Conservation (phyloP, 2,329 filamentous ascomycete genomes). For the Cytospora piceicola region DNA sequence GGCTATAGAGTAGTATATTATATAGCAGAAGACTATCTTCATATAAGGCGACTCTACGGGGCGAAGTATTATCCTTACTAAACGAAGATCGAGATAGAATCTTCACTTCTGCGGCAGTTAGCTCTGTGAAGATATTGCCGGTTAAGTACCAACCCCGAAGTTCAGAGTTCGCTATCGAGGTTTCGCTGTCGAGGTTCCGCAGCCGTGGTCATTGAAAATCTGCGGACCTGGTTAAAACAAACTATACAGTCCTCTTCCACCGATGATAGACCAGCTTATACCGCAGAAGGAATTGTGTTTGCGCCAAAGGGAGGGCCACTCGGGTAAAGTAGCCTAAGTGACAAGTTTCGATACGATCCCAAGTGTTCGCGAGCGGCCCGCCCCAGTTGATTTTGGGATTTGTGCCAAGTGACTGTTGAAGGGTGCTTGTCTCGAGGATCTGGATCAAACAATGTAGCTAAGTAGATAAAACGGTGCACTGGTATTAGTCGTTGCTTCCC, state of each 20-base stretch:
- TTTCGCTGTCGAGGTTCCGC: not conserved
- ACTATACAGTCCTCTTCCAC: not conserved
- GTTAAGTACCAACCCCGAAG: not conserved
- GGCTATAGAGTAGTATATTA: conserved; percentile 4
- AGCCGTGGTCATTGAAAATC: not conserved
- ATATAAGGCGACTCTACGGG: not conserved
- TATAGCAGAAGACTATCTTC: not conserved
- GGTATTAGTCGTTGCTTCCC: no score
- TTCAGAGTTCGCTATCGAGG: not conserved
- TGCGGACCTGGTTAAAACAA: not conserved
- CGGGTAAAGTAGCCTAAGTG: no score
- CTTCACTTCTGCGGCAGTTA: not conserved
- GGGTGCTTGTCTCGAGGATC: no score
- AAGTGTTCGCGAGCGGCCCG: no score
- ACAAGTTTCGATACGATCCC: no score
- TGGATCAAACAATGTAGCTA: no score
- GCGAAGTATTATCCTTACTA: not conserved
- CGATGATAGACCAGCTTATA: no score
- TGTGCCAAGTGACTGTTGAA: no score
- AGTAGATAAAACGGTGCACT: no score
- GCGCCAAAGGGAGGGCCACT: no score
- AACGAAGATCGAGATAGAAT: not conserved
- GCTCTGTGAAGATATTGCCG: not conserved
- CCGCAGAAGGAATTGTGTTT: no score
- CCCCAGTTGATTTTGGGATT: no score